Conservation (phyloP, 108 stramenopile species). For the Craspedostauros australis region DNA sequence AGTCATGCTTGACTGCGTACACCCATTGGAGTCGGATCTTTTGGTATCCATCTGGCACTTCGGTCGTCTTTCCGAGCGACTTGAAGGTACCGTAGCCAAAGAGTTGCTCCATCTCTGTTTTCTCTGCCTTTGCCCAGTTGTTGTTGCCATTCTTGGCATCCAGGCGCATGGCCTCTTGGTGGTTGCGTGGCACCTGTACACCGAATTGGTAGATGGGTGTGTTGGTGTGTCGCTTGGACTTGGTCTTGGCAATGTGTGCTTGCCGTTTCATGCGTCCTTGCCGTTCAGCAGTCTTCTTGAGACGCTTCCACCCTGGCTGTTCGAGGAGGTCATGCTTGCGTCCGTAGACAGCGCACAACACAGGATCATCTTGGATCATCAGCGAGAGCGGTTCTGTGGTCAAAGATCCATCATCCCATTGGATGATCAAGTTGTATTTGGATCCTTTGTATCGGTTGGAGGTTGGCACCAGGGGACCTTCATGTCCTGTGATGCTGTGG, state of each 20-base stretch:
- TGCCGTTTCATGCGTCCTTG: no score
- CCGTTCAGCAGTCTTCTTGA: no score
- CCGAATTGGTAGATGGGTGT: no score
- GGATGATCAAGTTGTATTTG: slow-evolving; percentile 22
- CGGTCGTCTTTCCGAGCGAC: slow-evolving; percentile 6
- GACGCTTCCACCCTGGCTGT: slow-evolving; percentile 35
- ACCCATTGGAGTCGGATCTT: slow-evolving; percentile 22
- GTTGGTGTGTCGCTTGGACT: no score
- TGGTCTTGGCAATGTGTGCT: no score
- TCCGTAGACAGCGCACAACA: slow-evolving; percentile 29
- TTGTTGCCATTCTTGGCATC: slow-evolving; percentile 18
- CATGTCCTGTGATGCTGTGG: slow-evolving; percentile 4
- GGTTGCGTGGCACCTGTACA: slow-evolving; percentile 13
- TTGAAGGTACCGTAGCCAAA: slow-evolving; percentile 21
- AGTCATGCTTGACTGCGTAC: slow-evolving; percentile 29
- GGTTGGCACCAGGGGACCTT: slow-evolving; percentile 10
- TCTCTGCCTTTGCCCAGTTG: slow-evolving; percentile 18
- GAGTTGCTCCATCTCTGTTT: slow-evolving; percentile 12
- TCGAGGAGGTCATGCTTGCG: slow-evolving; percentile 22
- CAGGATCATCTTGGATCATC: slow-evolving; percentile 22
- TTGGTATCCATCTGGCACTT: slow-evolving; percentile 22
- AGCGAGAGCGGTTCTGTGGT: slow-evolving; percentile 20
- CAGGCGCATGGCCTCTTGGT: slow-evolving; percentile 12
- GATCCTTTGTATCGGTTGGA: slow-evolving; percentile 17
- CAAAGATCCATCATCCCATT: slow-evolving; percentile 23